Percentiles rank a stretch among this genome's conserved stretches.
Conservation (phyloP, 805 yeast genomes). For the Blastobotrys attinorum region DNA sequence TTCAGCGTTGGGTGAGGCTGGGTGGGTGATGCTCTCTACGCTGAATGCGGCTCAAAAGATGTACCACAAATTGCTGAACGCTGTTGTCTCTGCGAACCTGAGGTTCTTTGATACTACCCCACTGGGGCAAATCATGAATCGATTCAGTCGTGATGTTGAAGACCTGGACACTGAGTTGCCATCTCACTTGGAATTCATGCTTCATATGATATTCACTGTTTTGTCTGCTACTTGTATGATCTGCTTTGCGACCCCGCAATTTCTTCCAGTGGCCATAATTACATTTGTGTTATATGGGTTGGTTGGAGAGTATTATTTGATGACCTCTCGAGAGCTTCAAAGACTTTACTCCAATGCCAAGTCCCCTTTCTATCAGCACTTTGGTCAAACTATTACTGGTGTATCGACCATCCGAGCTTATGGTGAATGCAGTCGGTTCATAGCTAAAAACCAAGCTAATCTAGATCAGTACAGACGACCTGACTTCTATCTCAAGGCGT, state of each 20-base stretch:
- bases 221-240: constrained; percentile 61
- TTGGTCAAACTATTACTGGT: constrained; percentile 86
- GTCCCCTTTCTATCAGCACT: constrained; percentile 94
- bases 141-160: constrained; percentile 92
- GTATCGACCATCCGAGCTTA: constrained; percentile 91
- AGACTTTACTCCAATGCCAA: constrained; percentile 80
- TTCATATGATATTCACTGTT: constrained; percentile 55
- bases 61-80: constrained; percentile 54
- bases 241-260: constrained; percentile 74
- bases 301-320: constrained; percentile 68
- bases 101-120: constrained; percentile 94
- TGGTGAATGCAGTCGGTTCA: constrained; percentile 80
- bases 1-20: constrained; percentile 53
- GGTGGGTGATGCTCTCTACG: constrained; percentile 57
- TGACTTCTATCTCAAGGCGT: constrained; percentile 87
- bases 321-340: constrained; percentile 82
- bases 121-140: constrained; percentile 88
- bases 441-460: constrained; percentile 65
- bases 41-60: constrained; percentile 68
- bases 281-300: constrained; percentile 50
- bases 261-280: constrained; percentile 63
- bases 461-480: constrained; percentile 85
- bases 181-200: constrained; percentile 61
- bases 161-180: constrained; percentile 88
- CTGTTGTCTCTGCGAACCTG: constrained; percentile 67